These are phyloP conservation scores for Acer yangbiense DNA, from an alignment of 345 rosid genomes.

Conservation along the genomic window DNA sequence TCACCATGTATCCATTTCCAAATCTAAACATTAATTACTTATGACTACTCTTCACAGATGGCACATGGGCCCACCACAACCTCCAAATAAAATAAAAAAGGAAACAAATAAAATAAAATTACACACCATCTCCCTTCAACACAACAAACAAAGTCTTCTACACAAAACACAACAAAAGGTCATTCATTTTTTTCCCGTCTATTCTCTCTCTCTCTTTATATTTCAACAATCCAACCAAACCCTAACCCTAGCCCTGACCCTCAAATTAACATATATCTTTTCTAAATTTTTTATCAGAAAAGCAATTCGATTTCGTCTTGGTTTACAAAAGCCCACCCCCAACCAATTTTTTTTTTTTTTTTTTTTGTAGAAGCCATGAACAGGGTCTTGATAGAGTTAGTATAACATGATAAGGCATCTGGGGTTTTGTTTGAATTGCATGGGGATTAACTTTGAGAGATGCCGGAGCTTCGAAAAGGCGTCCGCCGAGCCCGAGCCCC, in stretches of 20 bases:
- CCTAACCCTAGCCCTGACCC: conserved; percentile 7
- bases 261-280: neutral
- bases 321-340: neutral
- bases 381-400: conserved; percentile 12
- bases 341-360: neutral
- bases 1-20: too few relatives aligned
- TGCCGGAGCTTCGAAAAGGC: conserved; percentile 93
- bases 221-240: neutral
- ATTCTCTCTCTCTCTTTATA: too few relatives aligned
- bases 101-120: too few relatives aligned
- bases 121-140: too few relatives aligned
- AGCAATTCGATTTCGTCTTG: neutral
- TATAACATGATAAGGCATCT: conserved; percentile 44
- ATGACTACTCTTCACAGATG: too few relatives aligned
- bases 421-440: conserved; percentile 57
- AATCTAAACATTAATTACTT: too few relatives aligned
- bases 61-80: too few relatives aligned
- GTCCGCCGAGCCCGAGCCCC: conserved; percentile 67
- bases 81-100: too few relatives aligned
- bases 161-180: too few relatives aligned
- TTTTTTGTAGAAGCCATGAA: conserved; percentile 1
- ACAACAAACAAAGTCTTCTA: too few relatives aligned
- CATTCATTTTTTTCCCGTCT: too few relatives aligned
- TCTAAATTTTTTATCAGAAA: neutral
- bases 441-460: conserved; percentile 63